These are phyloP conservation scores for Tetradesmus obliquus DNA, from an alignment of 139 green algal species.

Conservation along the genomic window DNA sequence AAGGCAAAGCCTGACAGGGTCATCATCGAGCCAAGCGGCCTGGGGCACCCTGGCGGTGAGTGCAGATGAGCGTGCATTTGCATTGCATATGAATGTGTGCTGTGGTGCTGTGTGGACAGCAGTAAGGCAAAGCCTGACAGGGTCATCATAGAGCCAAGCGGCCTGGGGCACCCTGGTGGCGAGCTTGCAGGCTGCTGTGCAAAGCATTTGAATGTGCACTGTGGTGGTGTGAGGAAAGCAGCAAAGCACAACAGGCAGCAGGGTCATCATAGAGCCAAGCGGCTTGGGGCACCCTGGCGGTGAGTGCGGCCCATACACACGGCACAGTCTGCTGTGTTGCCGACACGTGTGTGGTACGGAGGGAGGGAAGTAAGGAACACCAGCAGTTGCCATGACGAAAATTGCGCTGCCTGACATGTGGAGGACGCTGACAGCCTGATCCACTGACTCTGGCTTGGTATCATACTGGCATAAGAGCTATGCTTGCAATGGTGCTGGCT, in stretches of 20 bases:
- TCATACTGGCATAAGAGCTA: too few species aligned
- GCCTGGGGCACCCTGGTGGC: conserved; percentile 71
- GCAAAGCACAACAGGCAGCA: neutral
- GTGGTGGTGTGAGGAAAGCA: neutral
- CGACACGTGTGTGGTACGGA: too few species aligned
- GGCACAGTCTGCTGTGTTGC: too few species aligned
- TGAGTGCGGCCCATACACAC: neutral
- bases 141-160: conserved; percentile 71
- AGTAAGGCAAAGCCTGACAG: conserved; percentile 64
- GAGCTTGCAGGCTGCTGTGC: neutral
- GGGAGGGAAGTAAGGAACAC: too few species aligned
- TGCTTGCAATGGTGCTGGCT: too few species aligned
- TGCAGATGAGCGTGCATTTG: too few species aligned
- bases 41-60: conserved; percentile 70
- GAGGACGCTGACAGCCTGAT: too few species aligned
- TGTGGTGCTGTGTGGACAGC: neutral
- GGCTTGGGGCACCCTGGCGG: conserved; percentile 72
- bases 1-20: conserved; percentile 69
- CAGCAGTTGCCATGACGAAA: too few species aligned
- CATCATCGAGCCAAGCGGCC: conserved; percentile 71
- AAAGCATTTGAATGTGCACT: too few species aligned
- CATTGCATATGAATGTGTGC: too few species aligned
- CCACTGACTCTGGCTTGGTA: too few species aligned
- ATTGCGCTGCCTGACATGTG: too few species aligned
- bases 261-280: conserved; percentile 68